Conservation (phyloP, 352 stramenopile genomes). For the Pilasporangium apinafurcum region DNA sequence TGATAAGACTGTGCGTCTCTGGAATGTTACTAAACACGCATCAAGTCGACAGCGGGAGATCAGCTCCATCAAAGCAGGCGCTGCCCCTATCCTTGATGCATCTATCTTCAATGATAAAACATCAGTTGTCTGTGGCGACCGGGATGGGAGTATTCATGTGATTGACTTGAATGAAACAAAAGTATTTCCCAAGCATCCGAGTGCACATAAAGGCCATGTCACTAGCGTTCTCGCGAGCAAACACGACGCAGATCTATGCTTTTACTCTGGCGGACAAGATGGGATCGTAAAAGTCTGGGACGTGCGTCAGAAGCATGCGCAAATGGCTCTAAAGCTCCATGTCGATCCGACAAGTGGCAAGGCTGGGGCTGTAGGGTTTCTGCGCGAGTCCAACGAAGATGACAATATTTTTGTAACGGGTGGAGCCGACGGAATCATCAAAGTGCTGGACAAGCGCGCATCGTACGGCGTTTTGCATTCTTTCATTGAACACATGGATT, state of each 20-base stretch:
- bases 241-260: slow-evolving; percentile 8
- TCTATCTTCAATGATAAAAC: slow-evolving; percentile 17
- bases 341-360: slow-evolving; percentile 54
- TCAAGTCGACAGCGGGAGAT: slow-evolving; percentile 46
- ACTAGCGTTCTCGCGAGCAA: slow-evolving; percentile 50
- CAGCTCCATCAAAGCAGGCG: slow-evolving; percentile 37
- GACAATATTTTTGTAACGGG: slow-evolving; percentile 52
- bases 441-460: slow-evolving; percentile 67
- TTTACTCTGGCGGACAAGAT: slow-evolving; percentile 79
- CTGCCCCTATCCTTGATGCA: slow-evolving; percentile 58
- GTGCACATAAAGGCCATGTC: slow-evolving; percentile 53
- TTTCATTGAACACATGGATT: slow-evolving; percentile 79
- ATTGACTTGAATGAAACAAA: slow-evolving; percentile 46
- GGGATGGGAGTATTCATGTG: slow-evolving; percentile 57
- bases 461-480: slow-evolving; percentile 36
- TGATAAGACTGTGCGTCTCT: slow-evolving; percentile 74
- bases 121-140: slow-evolving; percentile 46
- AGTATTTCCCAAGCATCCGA: slow-evolving; percentile 27
- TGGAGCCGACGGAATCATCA: slow-evolving; percentile 71
- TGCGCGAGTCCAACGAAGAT: slow-evolving; percentile 36
- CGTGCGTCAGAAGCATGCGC: slow-evolving; percentile 29
- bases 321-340: slow-evolving; percentile 34
- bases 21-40: slow-evolving; percentile 45
- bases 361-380: slow-evolving; percentile 60
- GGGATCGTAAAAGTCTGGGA: slow-evolving; percentile 74